Evolutionary conservation across 257 asterid genomes (phyloP).

Genomic region (Solanum stenotomum): DNA sequence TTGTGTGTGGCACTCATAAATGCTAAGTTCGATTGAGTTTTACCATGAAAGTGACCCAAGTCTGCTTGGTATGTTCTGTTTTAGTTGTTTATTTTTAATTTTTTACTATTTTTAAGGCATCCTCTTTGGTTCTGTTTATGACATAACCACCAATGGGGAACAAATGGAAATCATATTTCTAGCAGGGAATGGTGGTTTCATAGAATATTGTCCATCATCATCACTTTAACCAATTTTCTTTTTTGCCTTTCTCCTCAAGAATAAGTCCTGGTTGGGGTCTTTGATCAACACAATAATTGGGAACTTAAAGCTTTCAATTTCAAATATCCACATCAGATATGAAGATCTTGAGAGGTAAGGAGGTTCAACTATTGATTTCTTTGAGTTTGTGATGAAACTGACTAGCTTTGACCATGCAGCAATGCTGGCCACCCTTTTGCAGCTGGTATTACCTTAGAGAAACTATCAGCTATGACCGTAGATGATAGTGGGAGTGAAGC

Average conservation of each 20-base stretch:
- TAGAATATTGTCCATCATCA: neutral
- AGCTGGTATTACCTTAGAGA: conserved; percentile 79
- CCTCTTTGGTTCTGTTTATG: neutral
- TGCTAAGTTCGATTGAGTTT: neutral
- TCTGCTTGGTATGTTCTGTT: neutral
- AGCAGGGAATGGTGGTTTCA: neutral
- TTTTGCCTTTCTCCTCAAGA: conserved; percentile 35
- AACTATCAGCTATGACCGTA: conserved; percentile 83
- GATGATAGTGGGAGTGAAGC: conserved; percentile 87
- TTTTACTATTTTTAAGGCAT: neutral
- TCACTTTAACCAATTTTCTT: conserved; percentile 14
- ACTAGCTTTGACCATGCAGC: conserved; percentile 33
- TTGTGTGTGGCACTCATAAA: neutral
- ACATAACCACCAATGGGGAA: neutral
- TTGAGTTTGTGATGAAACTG: neutral
- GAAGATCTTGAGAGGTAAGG: conserved; percentile 93
- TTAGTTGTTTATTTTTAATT: neutral
- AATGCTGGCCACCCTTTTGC: conserved; percentile 94
- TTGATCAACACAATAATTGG: conserved; percentile 91
- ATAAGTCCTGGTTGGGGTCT: conserved; percentile 94
- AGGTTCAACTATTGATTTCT: conserved; percentile 1
- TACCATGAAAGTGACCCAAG: neutral
- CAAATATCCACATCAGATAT: conserved; percentile 92
- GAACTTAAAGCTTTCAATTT: conserved; percentile 90
- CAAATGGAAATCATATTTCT: neutral